Evolutionary conservation across 129 eudicot species (phyloP), one percentile per base, ranked within the genome.

Genomic region (Silybum marianum): DNA sequence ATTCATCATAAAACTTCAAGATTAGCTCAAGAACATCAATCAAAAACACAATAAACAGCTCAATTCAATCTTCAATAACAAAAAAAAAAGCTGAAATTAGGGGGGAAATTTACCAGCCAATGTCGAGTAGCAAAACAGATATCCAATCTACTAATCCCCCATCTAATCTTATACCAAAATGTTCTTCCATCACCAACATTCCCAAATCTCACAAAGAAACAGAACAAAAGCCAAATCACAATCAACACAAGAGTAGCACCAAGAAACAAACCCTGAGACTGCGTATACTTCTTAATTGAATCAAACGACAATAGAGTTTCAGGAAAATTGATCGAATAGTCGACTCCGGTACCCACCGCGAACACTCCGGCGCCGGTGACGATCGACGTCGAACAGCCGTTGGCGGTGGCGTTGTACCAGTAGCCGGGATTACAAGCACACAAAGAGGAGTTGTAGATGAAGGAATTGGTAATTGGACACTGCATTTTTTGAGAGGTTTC

Each of bases 101-200:
- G 21, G 2, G 2, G 9, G 11, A 4, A 18, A 16, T 9, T 75
- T 86, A 92, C 97, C 81, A 92, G 94, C 98, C 96, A 95, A 73
- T 95, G 98, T 3, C 94, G 83, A 44, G 98, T 92, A 71, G 97
- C 87, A 78, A 89, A 95, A 40, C 87, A 86, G 71, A 95, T 63
- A 81, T 95, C 98, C 70, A 95, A 84, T 9, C 98, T 89, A 62
- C 98, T 95, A 74, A 95, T 89, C 98, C 92, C 88, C 98, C 98
- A 95, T 39, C 98, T 86, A 28, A 95, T 78, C 77, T 86, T 89
- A 77, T 87, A 92, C 96, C 93, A 89, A n/a, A 28, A 23, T 10
- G 90, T 87, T 11, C 83, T 86, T 7, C 98, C 97, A 84, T 91
- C 95, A 8, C 95, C 95, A 42, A 94, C 76, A 16, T 82, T 88